Percentiles rank a stretch among this genome's conserved stretches.
Conservation (phyloP, 2,329 filamentous ascomycete genomes). For the Cryphonectria japonica region DNA sequence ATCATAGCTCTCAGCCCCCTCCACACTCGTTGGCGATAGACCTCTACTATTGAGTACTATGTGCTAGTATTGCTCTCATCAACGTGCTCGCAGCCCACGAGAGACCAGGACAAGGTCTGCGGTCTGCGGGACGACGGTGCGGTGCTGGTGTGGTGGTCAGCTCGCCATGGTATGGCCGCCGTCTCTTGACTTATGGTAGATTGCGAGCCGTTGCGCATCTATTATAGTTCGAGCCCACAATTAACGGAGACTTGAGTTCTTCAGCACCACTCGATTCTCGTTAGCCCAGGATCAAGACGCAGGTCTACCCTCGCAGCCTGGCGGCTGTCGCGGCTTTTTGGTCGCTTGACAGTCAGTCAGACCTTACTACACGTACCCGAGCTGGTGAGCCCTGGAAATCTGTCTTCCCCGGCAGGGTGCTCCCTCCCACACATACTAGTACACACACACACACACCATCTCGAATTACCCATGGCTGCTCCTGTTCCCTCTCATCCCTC, state of each 20-base stretch:
- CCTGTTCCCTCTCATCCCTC: not conserved
- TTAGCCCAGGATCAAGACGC: constrained; percentile 14
- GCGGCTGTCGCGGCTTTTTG: constrained; percentile 22
- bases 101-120: constrained; percentile 29
- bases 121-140: constrained; percentile 15
- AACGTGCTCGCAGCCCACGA: constrained; percentile 4
- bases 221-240: not conserved
- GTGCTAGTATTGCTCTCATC: not conserved
- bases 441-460: no score
- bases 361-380: not conserved
- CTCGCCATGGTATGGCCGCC: constrained; percentile 10
- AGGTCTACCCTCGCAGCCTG: not conserved
- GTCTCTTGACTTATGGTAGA: not conserved
- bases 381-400: not conserved
- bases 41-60: not conserved
- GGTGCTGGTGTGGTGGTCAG: constrained; percentile 25
- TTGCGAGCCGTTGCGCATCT: constrained; percentile 20
- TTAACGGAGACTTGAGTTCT: not conserved
- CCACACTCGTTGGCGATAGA: not conserved
- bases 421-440: not conserved
- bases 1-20: not conserved
- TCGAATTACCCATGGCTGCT: not conserved
- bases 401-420: not conserved
- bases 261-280: constrained; percentile 17
- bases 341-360: not conserved